Evolutionary conservation across 2,329 filamentous ascomycete species (phyloP), one percentile per base, ranked within the genome.

Genomic region (Magnaporthiopsis poae): DNA sequence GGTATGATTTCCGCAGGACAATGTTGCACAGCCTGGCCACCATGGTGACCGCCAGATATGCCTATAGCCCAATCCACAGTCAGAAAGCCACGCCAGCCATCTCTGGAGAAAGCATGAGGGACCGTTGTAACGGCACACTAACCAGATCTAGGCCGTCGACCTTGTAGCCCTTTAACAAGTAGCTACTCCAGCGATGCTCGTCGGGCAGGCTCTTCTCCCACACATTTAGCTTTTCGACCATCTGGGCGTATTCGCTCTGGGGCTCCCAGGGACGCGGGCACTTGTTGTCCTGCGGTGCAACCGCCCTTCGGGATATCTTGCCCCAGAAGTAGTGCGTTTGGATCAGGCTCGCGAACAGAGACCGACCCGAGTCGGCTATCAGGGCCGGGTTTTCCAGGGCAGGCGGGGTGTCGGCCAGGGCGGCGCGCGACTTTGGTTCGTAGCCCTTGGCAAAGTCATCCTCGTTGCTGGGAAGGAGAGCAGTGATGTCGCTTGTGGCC

Each of bases 271-370:
- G 82, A 11, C 75, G 71, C n/a, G 73, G 71, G 65, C 77, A 80
- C 33, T 76, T 79, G 61, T 78, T 77, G 63, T 80, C 78, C 29
- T 75, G 78, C 8, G 60, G 25, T n/a, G 62, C 36, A 11, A 83
- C 77, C 13, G 81, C 80, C 9, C 82, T 76, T 3, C 83, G 77
- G 2, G 81, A 80, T 15, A 85, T 79, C 15, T 76, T 76, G 5
- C 83, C 83, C 84, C 84, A 86, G 66, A 82, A 79, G 65, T 82
- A 77, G 66, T 85, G 83, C 21, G 80, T 80, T 68, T 86, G 83
- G 69, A 86, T 82, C 3, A 86, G 72, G 0, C 81, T 81, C 0
- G 83, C 84, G 69, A 86, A 86, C 0, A 86, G 74, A 0, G 84
- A 85, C 15, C 83, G 77, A 12, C 78, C 75, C 3, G 76, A 75